Base-by-base conservation (phyloP, 2,329 filamentous ascomycete species). In the Phaeosphaeriaceae sp. region DNA sequence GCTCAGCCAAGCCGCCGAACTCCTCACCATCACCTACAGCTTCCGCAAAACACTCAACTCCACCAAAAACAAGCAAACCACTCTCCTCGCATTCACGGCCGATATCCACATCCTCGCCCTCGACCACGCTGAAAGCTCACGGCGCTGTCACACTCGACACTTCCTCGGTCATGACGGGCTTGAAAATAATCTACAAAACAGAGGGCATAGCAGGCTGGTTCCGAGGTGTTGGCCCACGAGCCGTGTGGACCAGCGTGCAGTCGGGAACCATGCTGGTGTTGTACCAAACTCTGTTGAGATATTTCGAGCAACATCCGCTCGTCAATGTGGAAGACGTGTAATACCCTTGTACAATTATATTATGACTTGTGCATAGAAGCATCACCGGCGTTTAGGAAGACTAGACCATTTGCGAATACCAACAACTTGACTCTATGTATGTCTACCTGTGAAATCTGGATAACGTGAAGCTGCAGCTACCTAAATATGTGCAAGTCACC, bases 211-310 rank as follows among this genome's bases (percentile, higher is more conserved):
- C 86, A 2, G 96, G 95, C 1, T 96, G 92, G 89, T 99, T 99
- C 79, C 88, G 95, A 57, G 95, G 95, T 24, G 94, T 99, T 1
- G 94, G 94, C 0, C 95, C 95, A 1, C 87, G 95, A 53, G 90
- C 90, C 56, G 92, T 98, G 15, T 99, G 95, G 95, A 99, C 95
- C 21, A 97, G 94, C 72, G 92, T 98, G 57, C 95, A 99, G 81
- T 97, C 91, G 72, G 91, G 93, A 44, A 96, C 92, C 65, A 98
- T 98, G 94, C 83, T 98, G 74, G 93, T 98, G 68, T 83, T 97
- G 76, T 98, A 98, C 78, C 94, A 98, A 80, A 90, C 89, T 59
- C 82, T 98, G 55, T 80, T 98, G 73, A 89, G 90, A 70, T 87
- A 89, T 78, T 85, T 98, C 65, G 90, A 93, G 58, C 67, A 78